phyloP scores from a whole-genome alignment of 306 rosid genomes.

The Urtica urens region DNA sequence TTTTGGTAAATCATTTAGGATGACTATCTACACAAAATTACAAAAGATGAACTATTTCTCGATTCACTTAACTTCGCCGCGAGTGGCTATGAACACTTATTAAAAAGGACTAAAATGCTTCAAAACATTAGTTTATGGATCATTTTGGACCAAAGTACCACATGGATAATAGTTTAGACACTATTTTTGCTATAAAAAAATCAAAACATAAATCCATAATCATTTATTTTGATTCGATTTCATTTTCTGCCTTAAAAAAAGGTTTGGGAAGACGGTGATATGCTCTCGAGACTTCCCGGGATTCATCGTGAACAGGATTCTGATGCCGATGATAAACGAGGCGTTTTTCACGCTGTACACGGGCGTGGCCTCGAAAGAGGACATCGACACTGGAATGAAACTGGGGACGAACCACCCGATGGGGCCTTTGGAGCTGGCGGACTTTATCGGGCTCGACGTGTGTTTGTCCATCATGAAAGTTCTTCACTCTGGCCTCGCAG shows the following conservation, averaged over 20 bases:
- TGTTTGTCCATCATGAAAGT: slow-evolving; percentile 85
- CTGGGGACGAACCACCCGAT: slow-evolving; percentile 90
- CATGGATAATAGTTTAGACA: no score
- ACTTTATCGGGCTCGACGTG: slow-evolving; percentile 90
- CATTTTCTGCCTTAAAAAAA: slow-evolving; percentile 6
- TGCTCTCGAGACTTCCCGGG: slow-evolving; percentile 75
- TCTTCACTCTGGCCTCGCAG: slow-evolving; percentile 84
- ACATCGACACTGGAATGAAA: slow-evolving; percentile 82
- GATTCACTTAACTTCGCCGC: no score
- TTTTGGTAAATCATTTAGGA: no score
- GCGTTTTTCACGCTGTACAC: slow-evolving; percentile 66
- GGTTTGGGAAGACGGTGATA: slow-evolving; percentile 40
- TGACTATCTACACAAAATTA: no score
- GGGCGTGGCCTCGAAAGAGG: slow-evolving; percentile 80
- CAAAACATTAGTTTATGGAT: no score
- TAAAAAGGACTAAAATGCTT: no score
- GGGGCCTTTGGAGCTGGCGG: slow-evolving; percentile 96
- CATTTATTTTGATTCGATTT: slow-evolving; percentile 7
- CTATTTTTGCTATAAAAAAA: no score
- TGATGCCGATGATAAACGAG: slow-evolving; percentile 89
- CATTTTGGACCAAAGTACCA: no score
- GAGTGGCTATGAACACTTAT: no score
- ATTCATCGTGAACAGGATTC: slow-evolving; percentile 73
- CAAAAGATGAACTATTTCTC: no score
- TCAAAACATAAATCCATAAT: background rate